Conservation (phyloP, 352 stramenopile species). For the Phytophthora lateralis region DNA sequence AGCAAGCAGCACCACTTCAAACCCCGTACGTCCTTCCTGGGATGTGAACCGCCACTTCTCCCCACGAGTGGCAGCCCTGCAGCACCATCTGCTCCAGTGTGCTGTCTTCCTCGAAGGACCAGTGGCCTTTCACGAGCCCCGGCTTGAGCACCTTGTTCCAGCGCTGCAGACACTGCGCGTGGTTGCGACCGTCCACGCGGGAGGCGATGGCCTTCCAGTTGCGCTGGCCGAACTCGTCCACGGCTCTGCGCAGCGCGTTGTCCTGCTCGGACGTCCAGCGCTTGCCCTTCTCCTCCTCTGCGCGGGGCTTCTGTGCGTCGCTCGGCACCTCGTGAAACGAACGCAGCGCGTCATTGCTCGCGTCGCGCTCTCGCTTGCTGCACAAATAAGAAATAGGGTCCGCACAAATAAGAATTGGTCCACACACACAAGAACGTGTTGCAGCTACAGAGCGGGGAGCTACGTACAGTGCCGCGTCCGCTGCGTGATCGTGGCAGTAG, state of each 20-base stretch:
- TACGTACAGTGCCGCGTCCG: constrained; percentile 31
- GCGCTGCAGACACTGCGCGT: constrained; percentile 79
- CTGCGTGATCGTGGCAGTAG: constrained; percentile 3
- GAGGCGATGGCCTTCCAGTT: constrained; percentile 90
- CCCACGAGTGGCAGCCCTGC: constrained; percentile 73
- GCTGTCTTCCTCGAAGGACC: constrained; percentile 92
- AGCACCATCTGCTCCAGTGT: constrained; percentile 86
- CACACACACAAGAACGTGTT: constrained; percentile 2
- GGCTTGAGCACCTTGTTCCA: constrained; percentile 92
- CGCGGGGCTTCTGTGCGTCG: constrained; percentile 56
- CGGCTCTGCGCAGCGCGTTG: constrained; percentile 68
- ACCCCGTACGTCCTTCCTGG: constrained; percentile 54
- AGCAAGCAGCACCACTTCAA: background rate
- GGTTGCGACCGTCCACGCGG: constrained; percentile 60
- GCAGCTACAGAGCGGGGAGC: background rate
- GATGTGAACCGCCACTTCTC: constrained; percentile 64
- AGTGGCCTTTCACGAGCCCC: constrained; percentile 91
- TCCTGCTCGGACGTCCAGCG: constrained; percentile 82
- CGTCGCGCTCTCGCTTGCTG: constrained; percentile 60
- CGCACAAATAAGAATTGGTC: constrained; percentile 1
- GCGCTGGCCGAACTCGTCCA: constrained; percentile 76
- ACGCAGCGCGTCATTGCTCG: constrained; percentile 38
- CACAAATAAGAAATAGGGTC: constrained; percentile 9
- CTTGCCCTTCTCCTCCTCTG: constrained; percentile 58
- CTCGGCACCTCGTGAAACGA: constrained; percentile 62